Percentiles rank a stretch among this genome's conserved stretches.
These are phyloP conservation scores for Colletotrichum sp. DNA, from an alignment of 2,329 filamentous ascomycete genomes.

Conservation along the genomic window DNA sequence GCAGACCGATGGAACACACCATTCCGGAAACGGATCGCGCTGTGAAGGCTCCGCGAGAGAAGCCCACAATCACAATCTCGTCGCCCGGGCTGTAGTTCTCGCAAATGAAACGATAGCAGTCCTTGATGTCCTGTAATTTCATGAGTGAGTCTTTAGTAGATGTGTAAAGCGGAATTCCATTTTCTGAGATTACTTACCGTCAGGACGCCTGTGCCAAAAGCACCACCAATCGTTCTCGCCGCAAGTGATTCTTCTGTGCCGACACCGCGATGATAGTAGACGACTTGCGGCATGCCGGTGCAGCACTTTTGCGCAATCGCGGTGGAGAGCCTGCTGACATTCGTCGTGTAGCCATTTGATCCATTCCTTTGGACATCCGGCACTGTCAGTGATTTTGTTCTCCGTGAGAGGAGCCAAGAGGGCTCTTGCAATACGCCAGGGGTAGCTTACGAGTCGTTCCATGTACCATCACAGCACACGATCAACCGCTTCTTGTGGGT, in stretches of 20 bases:
- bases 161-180: too few species aligned
- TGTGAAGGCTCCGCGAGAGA: conserved; percentile 41
- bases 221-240: conserved; percentile 25
- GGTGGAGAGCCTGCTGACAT: conserved; percentile 37
- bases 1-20: conserved; percentile 20
- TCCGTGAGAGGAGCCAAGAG: accelerated
- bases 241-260: conserved; percentile 28
- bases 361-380: background rate
- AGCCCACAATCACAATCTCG: conserved; percentile 39
- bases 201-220: conserved; percentile 27
- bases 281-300: conserved; percentile 35
- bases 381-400: background rate
- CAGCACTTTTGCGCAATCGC: conserved; percentile 30
- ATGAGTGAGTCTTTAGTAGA: background rate
- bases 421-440: accelerated
- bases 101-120: conserved; percentile 39
- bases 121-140: conserved; percentile 33
- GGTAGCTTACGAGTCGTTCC: conserved; percentile 29
- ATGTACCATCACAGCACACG: conserved; percentile 42
- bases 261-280: conserved; percentile 41
- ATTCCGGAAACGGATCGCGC: conserved; percentile 35
- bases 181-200: background rate
- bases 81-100: conserved; percentile 37
- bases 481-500: conserved; percentile 27
- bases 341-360: conserved; percentile 23